phyloP scores from a whole-genome alignment of 129 eudicot genomes.

The Chrysanthemum lavandulifolium region DNA sequence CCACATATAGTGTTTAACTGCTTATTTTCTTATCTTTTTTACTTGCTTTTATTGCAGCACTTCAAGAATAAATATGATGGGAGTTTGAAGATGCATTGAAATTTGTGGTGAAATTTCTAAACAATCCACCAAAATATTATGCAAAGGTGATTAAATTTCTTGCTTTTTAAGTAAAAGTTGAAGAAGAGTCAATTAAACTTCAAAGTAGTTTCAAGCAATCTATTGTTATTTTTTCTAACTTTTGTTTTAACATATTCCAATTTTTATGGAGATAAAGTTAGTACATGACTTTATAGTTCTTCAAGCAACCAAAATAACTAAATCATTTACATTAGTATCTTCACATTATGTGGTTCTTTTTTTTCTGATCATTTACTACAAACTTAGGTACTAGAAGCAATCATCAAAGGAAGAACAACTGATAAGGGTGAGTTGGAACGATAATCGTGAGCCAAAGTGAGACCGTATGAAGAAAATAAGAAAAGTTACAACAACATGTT shows the following conservation, averaged over 20 bases:
- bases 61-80: conserved; percentile 46
- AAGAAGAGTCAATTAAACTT: conserved; percentile 27
- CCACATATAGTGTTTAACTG: neutral
- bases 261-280: neutral
- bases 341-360: neutral
- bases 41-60: conserved; percentile 36
- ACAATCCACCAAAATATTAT: conserved; percentile 55
- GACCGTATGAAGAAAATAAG: conserved; percentile 52
- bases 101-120: conserved; percentile 52
- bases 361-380: neutral
- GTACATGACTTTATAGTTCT: conserved; percentile 6
- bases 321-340: neutral
- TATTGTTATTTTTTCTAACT: conserved; percentile 1
- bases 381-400: conserved; percentile 47
- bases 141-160: conserved; percentile 57
- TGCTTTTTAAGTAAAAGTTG: conserved; percentile 26
- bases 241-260: neutral
- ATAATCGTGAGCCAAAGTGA: conserved; percentile 61
- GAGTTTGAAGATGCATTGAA: conserved; percentile 64
- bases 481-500: conserved; percentile 40
- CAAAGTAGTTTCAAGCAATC: conserved; percentile 23
- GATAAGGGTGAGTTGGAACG: conserved; percentile 45
- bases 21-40: neutral
- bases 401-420: conserved; percentile 48
- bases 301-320: neutral